These are phyloP conservation scores for Kodamaea sp. DNA, from an alignment of 1,139 yeast genomes.

Conservation along the genomic window DNA sequence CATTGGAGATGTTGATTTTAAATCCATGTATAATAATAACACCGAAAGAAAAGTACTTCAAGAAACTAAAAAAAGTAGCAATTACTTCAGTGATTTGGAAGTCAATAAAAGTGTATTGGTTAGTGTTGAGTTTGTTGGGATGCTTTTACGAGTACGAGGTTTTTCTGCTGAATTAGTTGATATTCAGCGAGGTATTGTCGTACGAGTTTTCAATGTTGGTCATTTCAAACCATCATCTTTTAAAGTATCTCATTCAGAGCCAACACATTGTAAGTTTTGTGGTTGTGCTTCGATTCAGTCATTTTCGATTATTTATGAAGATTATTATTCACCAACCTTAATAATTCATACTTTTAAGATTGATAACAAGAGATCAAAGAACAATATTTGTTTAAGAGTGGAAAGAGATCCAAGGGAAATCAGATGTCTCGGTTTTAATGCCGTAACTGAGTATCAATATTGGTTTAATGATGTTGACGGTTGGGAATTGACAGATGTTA, in stretches of 20 bases:
- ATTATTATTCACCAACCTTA: slow-evolving; percentile 51
- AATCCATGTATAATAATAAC: slow-evolving; percentile 10
- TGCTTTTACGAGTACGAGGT: slow-evolving; percentile 58
- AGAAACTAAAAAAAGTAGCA: background rate
- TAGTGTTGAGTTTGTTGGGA: slow-evolving; percentile 64
- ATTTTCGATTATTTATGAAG: slow-evolving; percentile 69
- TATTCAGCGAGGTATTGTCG: slow-evolving; percentile 68
- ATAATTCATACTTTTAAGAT: slow-evolving; percentile 71
- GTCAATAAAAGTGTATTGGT: slow-evolving; percentile 32
- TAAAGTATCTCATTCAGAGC: slow-evolving; percentile 73
- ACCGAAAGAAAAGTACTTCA: slow-evolving; percentile 1
- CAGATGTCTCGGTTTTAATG: slow-evolving; percentile 79
- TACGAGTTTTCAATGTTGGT: slow-evolving; percentile 56
- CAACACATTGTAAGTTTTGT: slow-evolving; percentile 86
- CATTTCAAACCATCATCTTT: slow-evolving; percentile 59
- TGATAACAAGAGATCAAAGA: slow-evolving; percentile 67
- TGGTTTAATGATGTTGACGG: slow-evolving; percentile 65
- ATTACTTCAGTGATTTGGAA: slow-evolving; percentile 5
- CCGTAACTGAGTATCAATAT: slow-evolving; percentile 66
- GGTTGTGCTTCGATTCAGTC: slow-evolving; percentile 81
- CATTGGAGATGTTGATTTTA: slow-evolving; percentile 17
- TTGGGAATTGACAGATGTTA: slow-evolving; percentile 78
- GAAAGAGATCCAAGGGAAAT: slow-evolving; percentile 92
- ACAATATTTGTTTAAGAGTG: slow-evolving; percentile 77
- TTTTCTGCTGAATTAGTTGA: slow-evolving; percentile 64